These are phyloP conservation scores for Saccharomycopsis microspora DNA, from an alignment of 805 yeast genomes.

Conservation along the genomic window DNA sequence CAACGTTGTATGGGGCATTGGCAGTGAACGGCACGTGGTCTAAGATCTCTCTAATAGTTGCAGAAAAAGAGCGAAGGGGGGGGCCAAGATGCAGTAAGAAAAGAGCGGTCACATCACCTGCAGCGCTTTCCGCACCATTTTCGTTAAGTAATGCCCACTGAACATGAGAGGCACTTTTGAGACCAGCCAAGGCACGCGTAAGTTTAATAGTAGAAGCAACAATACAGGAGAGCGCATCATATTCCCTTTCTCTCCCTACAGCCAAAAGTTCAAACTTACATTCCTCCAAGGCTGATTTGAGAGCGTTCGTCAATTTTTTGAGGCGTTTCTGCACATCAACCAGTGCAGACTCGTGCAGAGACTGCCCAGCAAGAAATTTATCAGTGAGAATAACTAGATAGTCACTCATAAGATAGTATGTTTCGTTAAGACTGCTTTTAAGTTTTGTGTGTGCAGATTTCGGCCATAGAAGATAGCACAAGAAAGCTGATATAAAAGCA, in stretches of 20 bases:
- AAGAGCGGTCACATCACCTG: slow-evolving; percentile 21
- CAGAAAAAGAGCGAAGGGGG: slow-evolving; percentile 52
- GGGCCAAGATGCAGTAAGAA: slow-evolving; percentile 66
- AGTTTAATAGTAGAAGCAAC: slow-evolving; percentile 42
- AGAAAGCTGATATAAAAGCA: slow-evolving; percentile 40
- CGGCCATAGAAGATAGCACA: slow-evolving; percentile 60
- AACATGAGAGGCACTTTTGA: slow-evolving; percentile 57
- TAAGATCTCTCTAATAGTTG: slow-evolving; percentile 51
- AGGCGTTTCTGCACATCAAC: slow-evolving; percentile 26
- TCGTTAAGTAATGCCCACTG: slow-evolving; percentile 38
- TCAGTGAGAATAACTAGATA: slow-evolving; percentile 21
- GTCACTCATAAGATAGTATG: slow-evolving; percentile 40
- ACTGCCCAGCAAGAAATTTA: slow-evolving; percentile 38
- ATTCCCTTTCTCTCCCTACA: slow-evolving; percentile 46
- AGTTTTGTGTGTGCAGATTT: slow-evolving; percentile 38
- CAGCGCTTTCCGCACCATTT: background rate
- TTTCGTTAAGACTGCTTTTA: slow-evolving; percentile 35
- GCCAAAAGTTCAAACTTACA: slow-evolving; percentile 48
- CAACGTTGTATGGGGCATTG: slow-evolving; percentile 22
- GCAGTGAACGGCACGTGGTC: slow-evolving; percentile 45
- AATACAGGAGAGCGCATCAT: slow-evolving; percentile 30
- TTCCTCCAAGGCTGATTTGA: slow-evolving; percentile 39
- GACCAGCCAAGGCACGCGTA: slow-evolving; percentile 50
- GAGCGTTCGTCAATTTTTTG: slow-evolving; percentile 27
- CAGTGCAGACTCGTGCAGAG: slow-evolving; percentile 28